Conservation (phyloP, 2,329 filamentous ascomycete species). For the Cytospora mali region DNA sequence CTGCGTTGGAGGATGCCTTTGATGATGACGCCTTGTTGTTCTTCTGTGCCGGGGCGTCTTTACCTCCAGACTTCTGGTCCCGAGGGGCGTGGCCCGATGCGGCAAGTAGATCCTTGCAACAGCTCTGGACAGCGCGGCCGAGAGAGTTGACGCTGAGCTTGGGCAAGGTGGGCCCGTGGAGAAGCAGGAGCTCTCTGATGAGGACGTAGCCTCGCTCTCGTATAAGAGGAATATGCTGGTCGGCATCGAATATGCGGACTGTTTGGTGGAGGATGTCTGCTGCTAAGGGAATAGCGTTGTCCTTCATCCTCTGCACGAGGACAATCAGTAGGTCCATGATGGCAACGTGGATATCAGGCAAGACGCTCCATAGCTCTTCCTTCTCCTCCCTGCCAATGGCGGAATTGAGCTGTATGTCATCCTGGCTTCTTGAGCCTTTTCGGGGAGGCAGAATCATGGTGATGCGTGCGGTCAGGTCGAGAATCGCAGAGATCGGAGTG, state of each 20-base stretch:
- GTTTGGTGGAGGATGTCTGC: conserved; percentile 71
- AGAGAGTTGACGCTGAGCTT: conserved; percentile 68
- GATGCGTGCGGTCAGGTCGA: conserved; percentile 72
- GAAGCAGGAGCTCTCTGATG: conserved; percentile 57
- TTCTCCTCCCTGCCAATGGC: conserved; percentile 79
- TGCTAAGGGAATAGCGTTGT: conserved; percentile 60
- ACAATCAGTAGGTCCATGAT: conserved; percentile 64
- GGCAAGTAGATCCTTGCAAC: conserved; percentile 73
- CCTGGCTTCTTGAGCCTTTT: conserved; percentile 48
- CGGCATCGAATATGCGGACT: conserved; percentile 68
- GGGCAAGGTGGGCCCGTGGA: conserved; percentile 67
- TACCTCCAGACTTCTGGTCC: conserved; percentile 1
- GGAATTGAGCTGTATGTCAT: conserved; percentile 65
- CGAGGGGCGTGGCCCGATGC: conserved; percentile 45
- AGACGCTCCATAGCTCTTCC: conserved; percentile 72
- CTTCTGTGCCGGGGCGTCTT: conserved; percentile 30
- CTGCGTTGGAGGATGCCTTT: conserved; percentile 62
- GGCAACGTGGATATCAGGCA: conserved; percentile 75
- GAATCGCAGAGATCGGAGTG: conserved; percentile 66
- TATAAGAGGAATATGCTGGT: conserved; percentile 54
- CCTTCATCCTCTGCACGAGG: conserved; percentile 60
- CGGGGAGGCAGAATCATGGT: conserved; percentile 63
- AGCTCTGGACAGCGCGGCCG: conserved; percentile 62
- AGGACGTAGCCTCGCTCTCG: conserved; percentile 64
- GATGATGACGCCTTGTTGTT: conserved; percentile 37